Conservation (phyloP, 495 filamentous ascomycete genomes). For the Pyrenula massariospora region DNA sequence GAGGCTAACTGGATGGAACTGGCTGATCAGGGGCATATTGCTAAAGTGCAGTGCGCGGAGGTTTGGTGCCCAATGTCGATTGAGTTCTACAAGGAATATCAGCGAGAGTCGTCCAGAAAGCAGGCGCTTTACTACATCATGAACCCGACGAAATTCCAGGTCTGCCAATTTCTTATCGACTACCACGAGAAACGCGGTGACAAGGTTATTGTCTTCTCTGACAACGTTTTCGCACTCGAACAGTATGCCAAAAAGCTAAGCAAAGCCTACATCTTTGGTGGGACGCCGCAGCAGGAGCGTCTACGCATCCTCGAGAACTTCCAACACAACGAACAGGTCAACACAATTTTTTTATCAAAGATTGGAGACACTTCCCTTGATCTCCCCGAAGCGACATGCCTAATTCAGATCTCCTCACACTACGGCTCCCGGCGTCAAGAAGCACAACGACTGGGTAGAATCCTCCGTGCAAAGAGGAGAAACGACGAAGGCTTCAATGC, state of each 20-base stretch:
- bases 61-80: slow-evolving; percentile 99
- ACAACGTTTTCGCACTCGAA: slow-evolving; percentile 92
- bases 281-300: slow-evolving; percentile 76
- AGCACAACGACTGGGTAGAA: slow-evolving; percentile 87
- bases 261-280: slow-evolving; percentile 90
- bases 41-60: slow-evolving; percentile 93
- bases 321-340: slow-evolving; percentile 84
- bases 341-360: slow-evolving; percentile 95
- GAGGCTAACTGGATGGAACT: slow-evolving; percentile 99
- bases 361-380: slow-evolving; percentile 97
- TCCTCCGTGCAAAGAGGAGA: slow-evolving; percentile 87
- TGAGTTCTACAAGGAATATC: slow-evolving; percentile 94
- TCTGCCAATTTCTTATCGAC: slow-evolving; percentile 92
- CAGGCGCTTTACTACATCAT: slow-evolving; percentile 78
- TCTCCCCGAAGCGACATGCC: slow-evolving; percentile 88
- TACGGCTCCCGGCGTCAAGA: slow-evolving; percentile 97
- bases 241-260: slow-evolving; percentile 72
- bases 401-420: slow-evolving; percentile 97
- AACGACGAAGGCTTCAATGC: slow-evolving; percentile 99
- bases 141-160: slow-evolving; percentile 96
- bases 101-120: slow-evolving; percentile 58
- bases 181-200: slow-evolving; percentile 94
- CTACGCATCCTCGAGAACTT: slow-evolving; percentile 91
- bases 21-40: slow-evolving; percentile 92
- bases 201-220: slow-evolving; percentile 98